Base-by-base conservation (phyloP, 2,329 filamentous ascomycete species). In the Aspergillus luchuensis region DNA sequence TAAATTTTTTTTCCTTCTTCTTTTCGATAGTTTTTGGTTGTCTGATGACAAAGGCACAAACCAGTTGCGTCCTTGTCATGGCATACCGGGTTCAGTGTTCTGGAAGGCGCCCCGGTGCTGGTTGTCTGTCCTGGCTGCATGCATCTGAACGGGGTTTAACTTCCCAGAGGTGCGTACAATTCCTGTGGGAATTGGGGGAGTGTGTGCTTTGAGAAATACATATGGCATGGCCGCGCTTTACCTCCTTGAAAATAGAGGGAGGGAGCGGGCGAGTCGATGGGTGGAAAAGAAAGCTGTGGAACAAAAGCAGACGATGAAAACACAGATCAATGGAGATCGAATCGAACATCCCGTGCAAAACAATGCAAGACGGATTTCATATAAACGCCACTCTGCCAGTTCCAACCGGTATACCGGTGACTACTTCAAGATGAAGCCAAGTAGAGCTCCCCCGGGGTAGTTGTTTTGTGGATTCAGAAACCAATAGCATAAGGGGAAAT, bases 361-460 rank as follows among this genome's bases (percentile, higher is more conserved):
- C 62, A 68, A 68, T 67, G 66, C 64, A 66, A 69, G 69, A 58
- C 49, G 57, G 60, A 59, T 65, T 13, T 57, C 64, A 68, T 63
- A 67, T 55, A 54, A 36, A 60, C 45, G 56, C 49, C 41, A 61
- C 58, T 61, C 48, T 57, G 65, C 62, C 64, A 58, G 61, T 69
- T 62, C 63, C 65, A 70, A 67, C 63, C 63, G 61, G 64, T 58
- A 67, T 66, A 61, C 64, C 61, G 62, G 63, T 62, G 70, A 71
- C 69, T 72, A 72, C 69, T 72, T 68, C 67, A 68, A 70, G 63
- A 60, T 59, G 52, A 59, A 63, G 61, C 56, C 56, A 52, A 53
- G 49, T 41, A 55, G 50, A 36, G 33, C 33, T 60, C 57, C 51
- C 56, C 53, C 55, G 36, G 23, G 41, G 25, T 48, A 56, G 41